phyloP scores from a whole-genome alignment of 2,329 filamentous ascomycete species.

The Microdochium paspali region DNA sequence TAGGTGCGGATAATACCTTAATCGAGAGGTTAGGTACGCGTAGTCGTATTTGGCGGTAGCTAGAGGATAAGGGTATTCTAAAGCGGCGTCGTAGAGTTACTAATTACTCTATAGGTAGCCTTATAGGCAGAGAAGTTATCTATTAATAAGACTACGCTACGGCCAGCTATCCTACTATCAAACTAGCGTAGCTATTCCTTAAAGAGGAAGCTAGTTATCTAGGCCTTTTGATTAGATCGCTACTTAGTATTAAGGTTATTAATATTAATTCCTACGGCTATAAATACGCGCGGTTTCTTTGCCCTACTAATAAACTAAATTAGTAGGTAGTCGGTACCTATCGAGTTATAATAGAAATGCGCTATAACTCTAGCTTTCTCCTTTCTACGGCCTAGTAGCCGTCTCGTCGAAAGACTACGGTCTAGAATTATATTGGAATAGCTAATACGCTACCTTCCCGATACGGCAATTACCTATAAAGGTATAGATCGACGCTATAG shows the following conservation, averaged over 20 bases:
- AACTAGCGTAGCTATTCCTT: background rate
- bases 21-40: background rate
- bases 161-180: background rate
- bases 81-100: background rate
- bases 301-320: background rate
- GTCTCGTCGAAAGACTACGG: background rate
- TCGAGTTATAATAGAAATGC: background rate
- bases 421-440: no score
- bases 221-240: background rate
- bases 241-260: background rate
- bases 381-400: background rate
- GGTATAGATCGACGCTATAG: no score
- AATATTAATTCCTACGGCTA: background rate
- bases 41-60: background rate
- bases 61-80: background rate
- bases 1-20: background rate
- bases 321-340: background rate
- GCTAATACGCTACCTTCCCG: no score
- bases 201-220: background rate
- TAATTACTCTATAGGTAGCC: background rate
- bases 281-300: background rate
- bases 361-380: background rate
- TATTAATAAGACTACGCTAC: background rate
- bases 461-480: no score
- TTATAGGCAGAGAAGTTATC: background rate